Evolutionary conservation across 768 basidiomycete species (phyloP), one percentile per base, ranked within the genome.

Genomic region (Podaxis sp.): DNA sequence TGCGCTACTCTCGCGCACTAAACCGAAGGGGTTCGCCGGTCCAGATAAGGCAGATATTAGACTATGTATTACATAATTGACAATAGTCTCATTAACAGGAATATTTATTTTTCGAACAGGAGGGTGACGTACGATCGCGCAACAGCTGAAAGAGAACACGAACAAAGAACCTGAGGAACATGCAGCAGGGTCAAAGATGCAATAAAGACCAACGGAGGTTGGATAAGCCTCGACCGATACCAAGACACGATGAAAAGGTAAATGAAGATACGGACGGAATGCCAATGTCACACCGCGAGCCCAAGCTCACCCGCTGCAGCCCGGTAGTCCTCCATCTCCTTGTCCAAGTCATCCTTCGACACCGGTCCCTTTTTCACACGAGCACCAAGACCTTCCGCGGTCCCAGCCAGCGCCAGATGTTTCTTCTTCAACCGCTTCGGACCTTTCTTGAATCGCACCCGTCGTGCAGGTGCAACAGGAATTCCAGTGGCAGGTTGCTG

Each of bases 241-340:
- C 48, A 11, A 26, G 2, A 8, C 7, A 9, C 9, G 19, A 13
- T 1, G 15, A 28, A 51, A 51, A 51, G 22, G 49, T 11, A 9
- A 28, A 17, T 28, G 24, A 28, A 24, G 40, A 44, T 9, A 9
- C 2, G 2, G 33, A 33, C 33, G 33, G 33, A 33, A 3, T 33
- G 8, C 54, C 30, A 19, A 22, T 54, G 56, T 59, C 66, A 65
- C 19, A 56, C 40, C 46, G 52, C 24, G 48, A 51, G 19, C 55
- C 59, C 51, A 55, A 57, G 57, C 59, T 8, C 49, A 56, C 53
- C 22, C 13, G 75, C 77, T 11, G 73, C 75, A 22, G 89, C 86
- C 55, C 82, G 82, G 66, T 92, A 93, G 54, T 88, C 87, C 61
- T 93, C 91, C 88, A 93, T 92, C 72, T 93, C 90, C 70, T 82